Conservation (phyloP, 495 filamentous ascomycete species). For the Penicillium subrubescens region DNA sequence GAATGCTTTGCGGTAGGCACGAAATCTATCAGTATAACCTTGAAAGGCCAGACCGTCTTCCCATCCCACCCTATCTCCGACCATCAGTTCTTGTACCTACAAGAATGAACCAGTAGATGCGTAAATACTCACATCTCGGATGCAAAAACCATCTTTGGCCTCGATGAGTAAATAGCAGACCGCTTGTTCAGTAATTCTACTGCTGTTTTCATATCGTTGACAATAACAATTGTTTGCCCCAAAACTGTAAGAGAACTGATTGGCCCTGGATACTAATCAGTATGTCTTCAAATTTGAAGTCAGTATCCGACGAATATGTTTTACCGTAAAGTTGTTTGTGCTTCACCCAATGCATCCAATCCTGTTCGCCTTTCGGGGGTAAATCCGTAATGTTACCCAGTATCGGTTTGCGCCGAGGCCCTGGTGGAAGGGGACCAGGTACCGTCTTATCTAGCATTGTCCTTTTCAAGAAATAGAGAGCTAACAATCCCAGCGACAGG, state of each 20-base stretch:
- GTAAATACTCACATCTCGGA: slow-evolving; percentile 36
- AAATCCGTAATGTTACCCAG: slow-evolving; percentile 20
- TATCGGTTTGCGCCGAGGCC: slow-evolving; percentile 13
- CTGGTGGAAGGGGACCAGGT: slow-evolving; percentile 13
- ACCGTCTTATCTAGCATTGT: not conserved
- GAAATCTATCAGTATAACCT: slow-evolving; percentile 39
- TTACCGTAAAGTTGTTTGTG: slow-evolving; percentile 22
- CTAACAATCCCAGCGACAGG: not conserved
- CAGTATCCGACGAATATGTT: not conserved
- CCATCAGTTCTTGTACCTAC: not conserved
- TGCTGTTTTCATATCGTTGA: slow-evolving; percentile 43
- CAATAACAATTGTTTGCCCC: slow-evolving; percentile 49
- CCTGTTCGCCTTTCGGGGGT: slow-evolving; percentile 8
- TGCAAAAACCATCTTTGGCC: slow-evolving; percentile 37
- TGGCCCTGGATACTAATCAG: slow-evolving; percentile 24
- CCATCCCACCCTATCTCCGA: slow-evolving; percentile 36
- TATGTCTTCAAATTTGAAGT: not conserved
- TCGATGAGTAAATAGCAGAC: slow-evolving; percentile 43
- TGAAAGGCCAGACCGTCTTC: slow-evolving; percentile 36
- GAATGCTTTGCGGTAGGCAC: slow-evolving; percentile 44
- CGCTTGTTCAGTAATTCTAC: slow-evolving; percentile 48
- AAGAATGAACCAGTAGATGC: not conserved
- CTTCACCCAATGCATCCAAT: slow-evolving; percentile 23
- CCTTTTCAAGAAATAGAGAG: slow-evolving; percentile 6
- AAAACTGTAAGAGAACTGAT: slow-evolving; percentile 53